Percentiles rank a stretch among this genome's conserved stretches.
Evolutionary conservation across 306 rosid genomes (phyloP).

Genomic region (Cicer cuneatum): DNA sequence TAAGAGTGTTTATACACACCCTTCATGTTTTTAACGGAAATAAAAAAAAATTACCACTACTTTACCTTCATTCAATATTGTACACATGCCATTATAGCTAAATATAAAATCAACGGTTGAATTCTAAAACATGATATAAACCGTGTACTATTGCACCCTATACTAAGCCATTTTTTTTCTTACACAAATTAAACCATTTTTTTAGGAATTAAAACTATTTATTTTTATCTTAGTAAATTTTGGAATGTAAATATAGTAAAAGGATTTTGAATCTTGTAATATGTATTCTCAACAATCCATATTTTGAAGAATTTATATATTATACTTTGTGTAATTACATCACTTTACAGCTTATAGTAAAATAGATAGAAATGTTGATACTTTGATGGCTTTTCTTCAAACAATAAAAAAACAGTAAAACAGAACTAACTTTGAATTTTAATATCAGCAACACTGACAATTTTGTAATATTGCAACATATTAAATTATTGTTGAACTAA

Average conservation of each 20-base stretch:
- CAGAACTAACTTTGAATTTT: no score
- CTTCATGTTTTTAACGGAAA: background rate
- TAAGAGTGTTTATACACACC: slow-evolving; percentile 10
- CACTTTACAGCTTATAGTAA: no score
- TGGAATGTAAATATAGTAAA: slow-evolving; percentile 19
- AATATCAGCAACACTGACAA: no score
- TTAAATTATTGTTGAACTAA: no score
- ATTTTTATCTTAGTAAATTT: slow-evolving; percentile 1
- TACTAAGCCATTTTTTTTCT: background rate
- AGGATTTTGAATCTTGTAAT: background rate
- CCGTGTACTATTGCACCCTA: slow-evolving; percentile 4
- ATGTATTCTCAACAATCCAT: no score
- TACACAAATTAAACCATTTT: no score
- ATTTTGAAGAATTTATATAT: no score
- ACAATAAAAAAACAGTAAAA: no score
- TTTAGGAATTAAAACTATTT: background rate
- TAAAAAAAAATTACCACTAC: slow-evolving; percentile 4
- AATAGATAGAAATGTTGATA: no score
- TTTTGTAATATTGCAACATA: no score
- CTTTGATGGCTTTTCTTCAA: no score
- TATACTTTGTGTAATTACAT: no score
- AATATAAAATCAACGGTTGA: slow-evolving; percentile 9
- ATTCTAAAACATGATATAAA: background rate
- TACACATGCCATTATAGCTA: slow-evolving; percentile 32
- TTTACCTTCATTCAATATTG: slow-evolving; percentile 30